A percentile compares a stretch with the other conserved stretches of the same genome.
phyloP scores from a whole-genome alignment of 2,329 filamentous ascomycete genomes.

The Fusarium tricinctum region DNA sequence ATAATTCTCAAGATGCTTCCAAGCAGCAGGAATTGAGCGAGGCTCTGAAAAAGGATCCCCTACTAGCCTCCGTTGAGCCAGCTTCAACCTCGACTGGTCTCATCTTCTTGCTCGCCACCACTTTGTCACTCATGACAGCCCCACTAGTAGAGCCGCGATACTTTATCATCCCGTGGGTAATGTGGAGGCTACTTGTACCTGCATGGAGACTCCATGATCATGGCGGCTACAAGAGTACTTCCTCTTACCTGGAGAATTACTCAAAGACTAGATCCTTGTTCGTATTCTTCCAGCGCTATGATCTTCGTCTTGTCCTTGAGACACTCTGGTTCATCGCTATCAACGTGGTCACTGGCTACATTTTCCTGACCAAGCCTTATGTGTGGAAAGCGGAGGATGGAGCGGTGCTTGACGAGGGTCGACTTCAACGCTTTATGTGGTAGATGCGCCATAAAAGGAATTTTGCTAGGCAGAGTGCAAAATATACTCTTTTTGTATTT shows the following conservation, averaged over 20 bases:
- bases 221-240: not conserved
- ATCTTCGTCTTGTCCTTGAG: slow-evolving; percentile 70
- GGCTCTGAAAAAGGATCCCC: slow-evolving; percentile 46
- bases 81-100: slow-evolving; percentile 66
- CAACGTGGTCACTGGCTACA: slow-evolving; percentile 75
- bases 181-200: slow-evolving; percentile 88
- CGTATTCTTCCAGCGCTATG: slow-evolving; percentile 48
- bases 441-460: slow-evolving; percentile 51
- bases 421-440: slow-evolving; percentile 86
- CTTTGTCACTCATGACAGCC: slow-evolving; percentile 85
- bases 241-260: slow-evolving; percentile 9
- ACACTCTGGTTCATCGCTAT: slow-evolving; percentile 77
- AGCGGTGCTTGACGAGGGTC: slow-evolving; percentile 66
- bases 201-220: slow-evolving; percentile 55
- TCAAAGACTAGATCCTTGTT: slow-evolving; percentile 13
- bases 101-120: slow-evolving; percentile 75
- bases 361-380: slow-evolving; percentile 79
- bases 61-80: slow-evolving; percentile 49
- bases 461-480: slow-evolving; percentile 12
- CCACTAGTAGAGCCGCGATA: slow-evolving; percentile 96
- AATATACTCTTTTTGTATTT: slow-evolving; percentile 43
- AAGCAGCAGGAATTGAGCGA: slow-evolving; percentile 24
- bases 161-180: slow-evolving; percentile 94
- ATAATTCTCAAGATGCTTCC: slow-evolving; percentile 13
- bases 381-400: slow-evolving; percentile 72